These are phyloP conservation scores for Cnidoscolus chayamansa DNA, from an alignment of 441 rosid genomes.

Conservation along the genomic window DNA sequence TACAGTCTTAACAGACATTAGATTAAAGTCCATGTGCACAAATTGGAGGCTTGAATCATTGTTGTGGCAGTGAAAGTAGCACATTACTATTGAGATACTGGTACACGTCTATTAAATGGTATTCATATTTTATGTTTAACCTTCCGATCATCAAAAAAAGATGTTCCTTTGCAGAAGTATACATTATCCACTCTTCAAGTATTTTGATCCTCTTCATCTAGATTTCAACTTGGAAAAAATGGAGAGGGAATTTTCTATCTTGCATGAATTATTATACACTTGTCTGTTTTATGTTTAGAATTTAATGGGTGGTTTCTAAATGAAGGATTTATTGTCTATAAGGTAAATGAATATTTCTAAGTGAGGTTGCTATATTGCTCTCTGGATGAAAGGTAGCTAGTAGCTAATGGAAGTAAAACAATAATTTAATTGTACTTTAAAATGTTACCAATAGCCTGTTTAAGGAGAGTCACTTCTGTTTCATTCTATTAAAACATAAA, in stretches of 20 bases:
- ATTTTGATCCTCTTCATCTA: background rate
- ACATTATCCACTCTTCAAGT: background rate
- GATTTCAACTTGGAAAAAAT: background rate
- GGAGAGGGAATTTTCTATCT: no score
- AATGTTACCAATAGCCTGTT: background rate
- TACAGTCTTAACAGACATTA: background rate
- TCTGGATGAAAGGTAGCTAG: background rate
- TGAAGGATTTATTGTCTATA: background rate
- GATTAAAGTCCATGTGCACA: background rate
- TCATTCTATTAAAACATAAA: background rate
- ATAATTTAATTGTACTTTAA: background rate
- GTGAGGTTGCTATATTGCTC: background rate
- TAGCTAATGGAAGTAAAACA: background rate
- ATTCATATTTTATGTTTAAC: background rate
- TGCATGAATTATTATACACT: no score
- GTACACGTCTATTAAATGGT: background rate
- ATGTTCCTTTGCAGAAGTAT: background rate
- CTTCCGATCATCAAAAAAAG: background rate
- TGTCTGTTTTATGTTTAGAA: no score
- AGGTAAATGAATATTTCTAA: background rate
- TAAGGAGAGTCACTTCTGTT: background rate
- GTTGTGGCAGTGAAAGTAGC: background rate
- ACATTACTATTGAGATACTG: background rate
- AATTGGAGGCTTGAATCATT: background rate
- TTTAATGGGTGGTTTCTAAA: no score